Percentiles rank a stretch among this genome's conserved stretches.
Evolutionary conservation across 305 asterid genomes (phyloP).

Genomic region (Caryopteris hybrid): DNA sequence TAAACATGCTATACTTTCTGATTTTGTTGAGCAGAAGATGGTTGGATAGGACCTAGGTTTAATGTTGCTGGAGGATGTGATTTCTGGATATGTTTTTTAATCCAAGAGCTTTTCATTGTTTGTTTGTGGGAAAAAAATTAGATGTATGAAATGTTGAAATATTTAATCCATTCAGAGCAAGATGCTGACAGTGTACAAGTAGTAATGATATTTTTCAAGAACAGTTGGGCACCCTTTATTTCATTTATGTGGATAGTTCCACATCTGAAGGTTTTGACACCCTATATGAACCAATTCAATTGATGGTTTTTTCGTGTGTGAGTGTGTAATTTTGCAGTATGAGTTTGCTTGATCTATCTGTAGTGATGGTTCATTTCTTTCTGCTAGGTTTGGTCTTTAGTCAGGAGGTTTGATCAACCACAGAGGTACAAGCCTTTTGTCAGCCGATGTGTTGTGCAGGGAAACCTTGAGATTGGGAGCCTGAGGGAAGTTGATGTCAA

Average conservation of each 20-base stretch:
- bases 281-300: background rate
- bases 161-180: background rate
- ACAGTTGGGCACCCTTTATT: background rate
- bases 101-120: slow-evolving; percentile 6
- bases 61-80: slow-evolving; percentile 9
- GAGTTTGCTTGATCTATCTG: background rate
- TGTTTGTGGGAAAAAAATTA: background rate
- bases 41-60: background rate
- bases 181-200: background rate
- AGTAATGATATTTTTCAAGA: background rate
- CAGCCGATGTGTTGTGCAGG: slow-evolving; percentile 64
- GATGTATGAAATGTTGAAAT: background rate
- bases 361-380: slow-evolving; percentile 7
- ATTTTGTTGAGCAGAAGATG: background rate
- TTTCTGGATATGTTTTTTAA: background rate
- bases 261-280: background rate
- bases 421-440: slow-evolving; percentile 84
- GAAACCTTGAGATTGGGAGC: slow-evolving; percentile 70
- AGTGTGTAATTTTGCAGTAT: background rate
- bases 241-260: background rate
- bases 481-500: slow-evolving; percentile 79
- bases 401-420: slow-evolving; percentile 85
- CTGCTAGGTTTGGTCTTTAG: slow-evolving; percentile 81
- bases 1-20: background rate
- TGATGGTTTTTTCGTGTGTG: background rate